Percentiles rank a stretch among this genome's conserved stretches.
These are phyloP conservation scores for Diutina mesorugosa DNA, from an alignment of 1,139 yeast species.

Conservation along the genomic window DNA sequence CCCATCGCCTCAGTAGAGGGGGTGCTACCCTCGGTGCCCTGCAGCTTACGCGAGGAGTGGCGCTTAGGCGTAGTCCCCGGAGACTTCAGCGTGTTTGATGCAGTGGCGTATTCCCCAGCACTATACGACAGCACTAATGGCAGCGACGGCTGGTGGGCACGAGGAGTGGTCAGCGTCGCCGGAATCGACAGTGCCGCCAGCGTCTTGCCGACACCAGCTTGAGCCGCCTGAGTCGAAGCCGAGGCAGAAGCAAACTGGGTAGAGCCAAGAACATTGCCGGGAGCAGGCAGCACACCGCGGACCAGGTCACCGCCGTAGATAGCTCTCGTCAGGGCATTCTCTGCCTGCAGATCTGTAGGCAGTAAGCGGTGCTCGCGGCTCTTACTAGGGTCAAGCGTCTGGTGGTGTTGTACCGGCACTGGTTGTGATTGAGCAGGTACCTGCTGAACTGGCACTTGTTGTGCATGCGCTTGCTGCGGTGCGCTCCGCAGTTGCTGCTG, in stretches of 20 bases:
- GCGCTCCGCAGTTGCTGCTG: background rate
- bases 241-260: background rate
- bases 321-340: slow-evolving; percentile 1
- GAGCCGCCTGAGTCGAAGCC: background rate
- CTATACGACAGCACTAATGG: background rate
- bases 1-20: background rate
- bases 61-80: background rate
- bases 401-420: background rate
- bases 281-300: background rate
- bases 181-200: background rate
- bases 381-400: background rate
- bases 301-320: background rate
- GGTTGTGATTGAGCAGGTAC: background rate
- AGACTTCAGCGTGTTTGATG: too few species aligned
- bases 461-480: too few species aligned
- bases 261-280: background rate
- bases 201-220: background rate
- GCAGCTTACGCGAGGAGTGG: background rate
- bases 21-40: background rate
- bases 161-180: background rate
- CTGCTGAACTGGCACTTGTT: background rate
- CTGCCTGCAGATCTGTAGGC: background rate
- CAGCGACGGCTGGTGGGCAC: background rate
- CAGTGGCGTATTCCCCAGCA: background rate
- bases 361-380: background rate